A percentile compares a stretch with the other conserved stretches of the same genome.
Conservation (phyloP, 257 asterid species). For the Verbascum thapsus region DNA sequence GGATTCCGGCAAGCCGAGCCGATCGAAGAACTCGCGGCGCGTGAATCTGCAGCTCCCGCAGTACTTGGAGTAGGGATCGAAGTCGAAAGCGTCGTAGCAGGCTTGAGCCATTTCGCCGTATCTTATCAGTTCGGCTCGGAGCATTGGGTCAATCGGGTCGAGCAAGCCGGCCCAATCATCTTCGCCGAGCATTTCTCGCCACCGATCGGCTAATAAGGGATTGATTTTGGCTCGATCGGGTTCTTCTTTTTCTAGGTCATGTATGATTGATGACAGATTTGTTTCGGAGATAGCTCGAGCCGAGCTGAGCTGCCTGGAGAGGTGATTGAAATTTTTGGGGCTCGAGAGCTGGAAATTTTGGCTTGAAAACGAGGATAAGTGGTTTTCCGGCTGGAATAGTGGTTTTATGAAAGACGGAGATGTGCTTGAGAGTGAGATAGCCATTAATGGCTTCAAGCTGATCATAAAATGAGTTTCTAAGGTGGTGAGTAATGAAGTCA, state of each 20-base stretch:
- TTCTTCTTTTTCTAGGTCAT: conserved; percentile 10
- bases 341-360: neutral
- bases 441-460: conserved; percentile 13
- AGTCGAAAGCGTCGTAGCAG: conserved; percentile 54
- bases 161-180: conserved; percentile 52
- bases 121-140: conserved; percentile 43
- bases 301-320: neutral
- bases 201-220: conserved; percentile 31
- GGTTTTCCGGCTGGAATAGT: conserved; percentile 6
- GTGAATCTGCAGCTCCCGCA: conserved; percentile 46
- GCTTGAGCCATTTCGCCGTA: conserved; percentile 59
- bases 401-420: conserved; percentile 22
- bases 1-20: conserved; percentile 28
- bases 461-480: neutral
- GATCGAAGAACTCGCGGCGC: conserved; percentile 31
- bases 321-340: neutral
- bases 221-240: neutral
- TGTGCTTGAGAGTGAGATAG: conserved; percentile 14
- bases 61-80: conserved; percentile 48
- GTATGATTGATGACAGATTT: conserved; percentile 11
- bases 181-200: conserved; percentile 45
- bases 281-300: conserved; percentile 19
- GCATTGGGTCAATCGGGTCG: conserved; percentile 48
- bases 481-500: conserved; percentile 6
- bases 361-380: neutral